Evolutionary conservation across 2,329 filamentous ascomycete genomes (phyloP), one percentile per base, ranked within the genome.

Genomic region (Immersiporthe knoxdaviesiana): DNA sequence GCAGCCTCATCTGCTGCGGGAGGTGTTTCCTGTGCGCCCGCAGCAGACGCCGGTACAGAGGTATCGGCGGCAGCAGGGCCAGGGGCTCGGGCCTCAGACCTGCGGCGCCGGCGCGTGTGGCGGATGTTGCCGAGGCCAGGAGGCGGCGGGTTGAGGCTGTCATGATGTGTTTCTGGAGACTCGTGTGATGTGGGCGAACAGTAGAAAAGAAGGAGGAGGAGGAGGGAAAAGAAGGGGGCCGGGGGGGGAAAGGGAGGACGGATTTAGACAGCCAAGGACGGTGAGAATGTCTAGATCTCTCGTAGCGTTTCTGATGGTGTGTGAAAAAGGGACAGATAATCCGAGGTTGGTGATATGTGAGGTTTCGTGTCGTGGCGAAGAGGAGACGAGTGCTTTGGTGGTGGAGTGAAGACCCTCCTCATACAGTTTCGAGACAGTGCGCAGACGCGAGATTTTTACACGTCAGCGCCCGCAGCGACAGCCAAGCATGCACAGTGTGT

Each of bases 11-110:
- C 67, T 97, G 91, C 1, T 81, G 75, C 0, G 90, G 89, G 12
- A 99, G 83, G 75, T 91, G 87, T 76, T 91, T 93, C 74, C 96
- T 88, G 81, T 99, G 96, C 4, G 92, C 90, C 73, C 96, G 91
- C 39, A 99, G 84, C 35, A 99, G 82, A 47, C 96, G 90, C 70
- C 96, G 88, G 83, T 98, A 99, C 11, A 99, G 87, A 2, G 91
- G 93, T 62, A 98, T 91, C 0, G 94, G 94, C 7, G 94, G 94
- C 52, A 97, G 86, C 16, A 97, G 86, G 54, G 93, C 92, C 78
- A 92, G 81, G 5, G 81, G 79, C 27, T 78, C 75, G 12, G 81
- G 81, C 1, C 76, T 74, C 35, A 84, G 74, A 44, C 78, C 77
- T 47, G 72, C 76, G 37, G 83, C 75, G 58, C 84, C 75, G 58